phyloP scores from a whole-genome alignment of 805 yeast species.

The Candida verbasci region DNA sequence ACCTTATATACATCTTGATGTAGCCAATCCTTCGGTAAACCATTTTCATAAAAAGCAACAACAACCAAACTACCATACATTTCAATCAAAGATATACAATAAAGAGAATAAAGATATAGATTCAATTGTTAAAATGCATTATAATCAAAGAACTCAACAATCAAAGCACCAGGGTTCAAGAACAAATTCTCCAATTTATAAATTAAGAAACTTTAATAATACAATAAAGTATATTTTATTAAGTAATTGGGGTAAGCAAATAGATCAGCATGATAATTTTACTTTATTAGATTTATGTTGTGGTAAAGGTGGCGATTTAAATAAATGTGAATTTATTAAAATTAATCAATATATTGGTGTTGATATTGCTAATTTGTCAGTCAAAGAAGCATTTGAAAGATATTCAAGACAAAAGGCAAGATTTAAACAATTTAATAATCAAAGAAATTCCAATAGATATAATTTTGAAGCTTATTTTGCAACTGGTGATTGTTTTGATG shows the following conservation, averaged over 20 bases:
- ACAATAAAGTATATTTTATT: slow-evolving; percentile 84
- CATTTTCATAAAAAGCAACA: slow-evolving; percentile 6
- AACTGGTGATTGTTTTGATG: slow-evolving; percentile 88
- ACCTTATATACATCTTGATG: slow-evolving; percentile 18
- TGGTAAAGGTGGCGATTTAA: slow-evolving; percentile 97
- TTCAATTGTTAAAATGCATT: slow-evolving; percentile 73
- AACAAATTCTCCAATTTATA: slow-evolving; percentile 75
- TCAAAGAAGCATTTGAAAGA: slow-evolving; percentile 77
- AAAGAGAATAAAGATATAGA: slow-evolving; percentile 45
- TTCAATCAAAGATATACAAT: slow-evolving; percentile 33
- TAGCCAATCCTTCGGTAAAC: slow-evolving; percentile 19
- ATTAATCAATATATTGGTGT: slow-evolving; percentile 81
- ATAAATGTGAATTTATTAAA: slow-evolving; percentile 76
- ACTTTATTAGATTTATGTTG: slow-evolving; percentile 83
- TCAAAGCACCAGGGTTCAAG: slow-evolving; percentile 59
- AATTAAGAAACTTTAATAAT: slow-evolving; percentile 84
- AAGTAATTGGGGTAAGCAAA: slow-evolving; percentile 46
- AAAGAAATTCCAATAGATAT: slow-evolving; percentile 39
- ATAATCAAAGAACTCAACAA: slow-evolving; percentile 76
- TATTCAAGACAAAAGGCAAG: slow-evolving; percentile 50
- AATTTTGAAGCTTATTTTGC: slow-evolving; percentile 80
- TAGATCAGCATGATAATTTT: slow-evolving; percentile 28
- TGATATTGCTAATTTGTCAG: slow-evolving; percentile 86
- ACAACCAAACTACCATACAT: slow-evolving; percentile 26
- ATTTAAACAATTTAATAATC: slow-evolving; percentile 28